These are phyloP conservation scores for Kwoniella heveanensis DNA, from an alignment of 768 basidiomycete species.

Conservation along the genomic window DNA sequence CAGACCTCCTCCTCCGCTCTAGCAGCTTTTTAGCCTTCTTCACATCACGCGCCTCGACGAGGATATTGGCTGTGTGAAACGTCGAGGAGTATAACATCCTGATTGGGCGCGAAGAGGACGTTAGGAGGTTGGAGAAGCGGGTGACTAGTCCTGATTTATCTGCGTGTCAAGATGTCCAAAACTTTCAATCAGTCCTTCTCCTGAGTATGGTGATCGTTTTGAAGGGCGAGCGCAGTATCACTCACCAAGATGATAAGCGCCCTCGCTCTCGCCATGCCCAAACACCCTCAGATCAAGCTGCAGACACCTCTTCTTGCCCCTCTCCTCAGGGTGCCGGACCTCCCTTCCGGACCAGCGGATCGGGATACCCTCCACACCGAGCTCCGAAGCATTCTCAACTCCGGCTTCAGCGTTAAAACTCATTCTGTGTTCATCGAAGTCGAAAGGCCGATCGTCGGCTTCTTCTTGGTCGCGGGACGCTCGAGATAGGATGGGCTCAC, in stretches of 20 bases:
- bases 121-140: conserved; percentile 42
- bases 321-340: neutral
- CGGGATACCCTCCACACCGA: conserved; percentile 11
- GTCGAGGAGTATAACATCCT: conserved; percentile 50
- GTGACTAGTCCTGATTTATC: conserved; percentile 47
- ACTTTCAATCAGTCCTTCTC: too few relatives aligned
- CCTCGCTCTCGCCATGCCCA: neutral
- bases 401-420: too few relatives aligned
- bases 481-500: neutral
- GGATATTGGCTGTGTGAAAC: conserved; percentile 49
- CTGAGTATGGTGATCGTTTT: too few relatives aligned
- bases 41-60: conserved; percentile 48
- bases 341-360: conserved; percentile 16
- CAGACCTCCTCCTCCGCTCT: conserved; percentile 15
- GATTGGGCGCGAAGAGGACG: conserved; percentile 30
- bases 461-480: neutral
- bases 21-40: conserved; percentile 36
- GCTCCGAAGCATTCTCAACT: conserved; percentile 7
- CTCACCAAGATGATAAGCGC: conserved; percentile 42
- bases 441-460: conserved; percentile 4
- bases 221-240: too few relatives aligned
- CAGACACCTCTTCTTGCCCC: conserved; percentile 42
- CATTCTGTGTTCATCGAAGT: neutral
- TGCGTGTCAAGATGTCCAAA: conserved; percentile 7
- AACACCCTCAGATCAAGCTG: conserved; percentile 44